Evolutionary conservation across 176 grass and related monocot genomes (phyloP).

Genomic region (Triticum urartu): DNA sequence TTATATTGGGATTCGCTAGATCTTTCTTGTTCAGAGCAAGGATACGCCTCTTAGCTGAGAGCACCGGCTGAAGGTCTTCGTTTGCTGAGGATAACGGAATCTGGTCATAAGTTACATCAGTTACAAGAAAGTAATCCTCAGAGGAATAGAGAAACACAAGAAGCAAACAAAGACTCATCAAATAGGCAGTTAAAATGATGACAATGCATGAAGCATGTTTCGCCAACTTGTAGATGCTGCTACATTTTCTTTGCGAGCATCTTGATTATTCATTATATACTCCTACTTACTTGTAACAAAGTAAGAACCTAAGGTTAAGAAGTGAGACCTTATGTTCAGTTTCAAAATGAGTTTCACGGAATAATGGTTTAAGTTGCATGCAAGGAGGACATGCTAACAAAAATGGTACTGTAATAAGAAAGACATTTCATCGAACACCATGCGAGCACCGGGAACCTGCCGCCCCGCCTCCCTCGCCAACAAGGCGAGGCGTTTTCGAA

Average conservation of each 20-base stretch:
- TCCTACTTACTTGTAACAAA: no score
- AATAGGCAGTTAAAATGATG: neutral
- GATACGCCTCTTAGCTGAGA: slow-evolving; percentile 72
- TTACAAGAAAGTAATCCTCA: slow-evolving; percentile 21
- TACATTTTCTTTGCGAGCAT: neutral
- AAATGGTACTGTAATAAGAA: neutral
- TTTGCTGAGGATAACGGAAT: slow-evolving; percentile 87
- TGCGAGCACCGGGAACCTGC: neutral
- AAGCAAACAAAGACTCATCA: neutral
- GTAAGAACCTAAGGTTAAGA: neutral
- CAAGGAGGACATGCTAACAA: neutral
- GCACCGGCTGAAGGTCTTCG: slow-evolving; percentile 71
- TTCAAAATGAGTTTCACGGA: neutral
- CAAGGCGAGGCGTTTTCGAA: neutral
- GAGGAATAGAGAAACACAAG: slow-evolving; percentile 6
- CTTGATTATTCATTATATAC: neutral
- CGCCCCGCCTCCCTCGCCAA: no score
- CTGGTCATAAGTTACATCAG: slow-evolving; percentile 52
- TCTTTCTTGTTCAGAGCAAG: slow-evolving; percentile 98
- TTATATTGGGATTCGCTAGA: slow-evolving; percentile 89
- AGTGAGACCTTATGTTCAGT: no score
- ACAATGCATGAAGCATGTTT: neutral
- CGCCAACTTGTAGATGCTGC: neutral
- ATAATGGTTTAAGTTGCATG: no score
- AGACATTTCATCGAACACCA: slow-evolving; percentile 32